Base-by-base conservation (phyloP, 306 rosid species). In the Pterocarpus santalinus region DNA sequence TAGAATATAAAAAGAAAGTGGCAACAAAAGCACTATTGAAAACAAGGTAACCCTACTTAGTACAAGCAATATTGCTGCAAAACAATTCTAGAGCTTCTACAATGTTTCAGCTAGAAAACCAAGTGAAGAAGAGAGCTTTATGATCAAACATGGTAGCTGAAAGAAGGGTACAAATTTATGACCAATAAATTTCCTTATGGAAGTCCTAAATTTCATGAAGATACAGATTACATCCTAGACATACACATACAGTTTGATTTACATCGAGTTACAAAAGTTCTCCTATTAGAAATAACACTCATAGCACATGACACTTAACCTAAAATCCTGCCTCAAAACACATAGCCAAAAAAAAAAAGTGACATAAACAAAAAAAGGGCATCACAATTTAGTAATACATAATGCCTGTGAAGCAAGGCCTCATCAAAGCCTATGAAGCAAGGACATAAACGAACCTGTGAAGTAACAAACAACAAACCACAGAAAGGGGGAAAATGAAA, bases 321-420 rank as follows among this genome's bases (percentile, higher is more conserved):
- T 17, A 80, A 51, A 58, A 22, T 6, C 49, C 4, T 15, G 7
- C 2, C 22, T 36, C 12, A 12, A 4, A 30, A 69, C 65, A 36
- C 44, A 10, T 8, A 66, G 9, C 10, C 57, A 32, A 41, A 72
- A 83, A 22, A 22, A 64, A n/a, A 5, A 16, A 4, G 38, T 1
- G 32, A 39, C 0, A 10, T 0, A 10, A 1, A 0, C 44, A 17
- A 1, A 2, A 56, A 56, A 69, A 2, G 12, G 41, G 52, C 1
- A 47, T 2, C 3, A 12, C 3, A 15, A 47, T 16, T 7, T 43
- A 36, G 72, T 17, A 9, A 72, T 80, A 46, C 82, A 95, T 22
- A 22, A 22, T 22, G 28, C 99, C 97, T 90, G 61, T 95, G 96
- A 67, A 95, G 97, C 61, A 85, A 76, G 75, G 95, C 90, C 62